Percentiles rank a stretch among this genome's conserved stretches.
phyloP scores from a whole-genome alignment of 257 asterid genomes.

The Lycium barbarum region DNA sequence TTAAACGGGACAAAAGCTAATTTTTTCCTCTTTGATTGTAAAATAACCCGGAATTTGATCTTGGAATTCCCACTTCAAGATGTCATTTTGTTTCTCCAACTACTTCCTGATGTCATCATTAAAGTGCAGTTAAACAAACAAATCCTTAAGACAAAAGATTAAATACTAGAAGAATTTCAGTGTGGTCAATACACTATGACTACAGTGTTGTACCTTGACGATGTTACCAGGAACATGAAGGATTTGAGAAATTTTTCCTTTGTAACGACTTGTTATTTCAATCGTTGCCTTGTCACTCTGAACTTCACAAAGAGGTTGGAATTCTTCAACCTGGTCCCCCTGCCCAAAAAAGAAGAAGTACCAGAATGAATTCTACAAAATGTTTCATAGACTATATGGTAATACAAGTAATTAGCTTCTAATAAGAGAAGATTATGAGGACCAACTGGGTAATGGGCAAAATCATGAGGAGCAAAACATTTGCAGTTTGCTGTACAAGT shows the following conservation, averaged over 20 bases:
- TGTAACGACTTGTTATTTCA: slow-evolving; percentile 97
- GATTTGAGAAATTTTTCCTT: slow-evolving; percentile 69
- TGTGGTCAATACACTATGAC: neutral
- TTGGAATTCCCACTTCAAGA: neutral
- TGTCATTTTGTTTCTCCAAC: neutral
- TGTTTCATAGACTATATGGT: neutral
- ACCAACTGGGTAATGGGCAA: neutral
- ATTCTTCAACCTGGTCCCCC: slow-evolving; percentile 94
- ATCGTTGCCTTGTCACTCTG: slow-evolving; percentile 99
- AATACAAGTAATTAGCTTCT: neutral
- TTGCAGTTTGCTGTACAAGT: neutral
- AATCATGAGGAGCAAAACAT: slow-evolving; percentile 12
- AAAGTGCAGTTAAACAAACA: slow-evolving; percentile 13
- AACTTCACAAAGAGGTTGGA: slow-evolving; percentile 97
- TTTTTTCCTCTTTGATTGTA: neutral
- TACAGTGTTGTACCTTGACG: slow-evolving; percentile 65
- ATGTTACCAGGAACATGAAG: slow-evolving; percentile 85
- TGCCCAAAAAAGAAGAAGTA: slow-evolving; percentile 35
- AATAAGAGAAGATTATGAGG: slow-evolving; percentile 6
- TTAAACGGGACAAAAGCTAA: neutral
- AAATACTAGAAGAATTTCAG: slow-evolving; percentile 22
- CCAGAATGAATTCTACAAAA: neutral
- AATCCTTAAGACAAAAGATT: neutral
- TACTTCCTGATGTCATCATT: neutral
- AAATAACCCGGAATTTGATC: neutral